Conservation (phyloP, 2,329 filamentous ascomycete genomes). For the Teratosphaeria destructans region DNA sequence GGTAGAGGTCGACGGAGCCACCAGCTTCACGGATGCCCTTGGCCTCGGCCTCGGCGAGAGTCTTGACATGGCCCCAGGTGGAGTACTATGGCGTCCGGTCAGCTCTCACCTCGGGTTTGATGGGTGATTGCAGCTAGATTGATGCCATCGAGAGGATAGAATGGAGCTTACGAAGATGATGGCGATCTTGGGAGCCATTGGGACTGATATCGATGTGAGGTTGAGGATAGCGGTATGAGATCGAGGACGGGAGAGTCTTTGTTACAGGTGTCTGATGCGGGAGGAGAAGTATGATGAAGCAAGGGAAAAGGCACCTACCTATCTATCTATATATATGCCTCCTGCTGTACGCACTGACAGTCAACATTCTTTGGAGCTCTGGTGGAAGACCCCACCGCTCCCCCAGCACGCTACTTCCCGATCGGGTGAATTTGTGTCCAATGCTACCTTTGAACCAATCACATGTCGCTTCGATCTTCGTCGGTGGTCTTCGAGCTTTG, state of each 20-base stretch:
- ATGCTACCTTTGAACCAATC: background rate
- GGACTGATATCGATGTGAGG: constrained; percentile 14
- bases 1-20: constrained; percentile 70
- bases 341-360: background rate
- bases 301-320: background rate
- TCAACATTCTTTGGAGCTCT: background rate
- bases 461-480: background rate
- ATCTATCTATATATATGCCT: background rate
- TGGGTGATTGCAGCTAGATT: background rate
- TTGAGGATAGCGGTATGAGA: background rate
- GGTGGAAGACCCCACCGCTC: background rate
- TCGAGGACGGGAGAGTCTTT: background rate
- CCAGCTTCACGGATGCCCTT: constrained; percentile 81
- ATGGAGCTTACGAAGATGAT: constrained; percentile 66
- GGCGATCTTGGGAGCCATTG: constrained; percentile 83
- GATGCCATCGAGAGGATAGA: background rate
- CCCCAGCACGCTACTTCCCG: background rate
- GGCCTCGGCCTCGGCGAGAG: constrained; percentile 82
- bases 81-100: constrained; percentile 54
- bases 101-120: background rate
- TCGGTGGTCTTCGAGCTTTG: constrained; percentile 1
- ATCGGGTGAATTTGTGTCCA: background rate
- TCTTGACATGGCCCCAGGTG: constrained; percentile 82
- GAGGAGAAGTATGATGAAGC: background rate
- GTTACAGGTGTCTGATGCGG: background rate